Percentiles rank a stretch among this genome's conserved stretches.
Conservation (phyloP, 1,139 yeast species). For the Saccharomyces hybrid region DNA sequence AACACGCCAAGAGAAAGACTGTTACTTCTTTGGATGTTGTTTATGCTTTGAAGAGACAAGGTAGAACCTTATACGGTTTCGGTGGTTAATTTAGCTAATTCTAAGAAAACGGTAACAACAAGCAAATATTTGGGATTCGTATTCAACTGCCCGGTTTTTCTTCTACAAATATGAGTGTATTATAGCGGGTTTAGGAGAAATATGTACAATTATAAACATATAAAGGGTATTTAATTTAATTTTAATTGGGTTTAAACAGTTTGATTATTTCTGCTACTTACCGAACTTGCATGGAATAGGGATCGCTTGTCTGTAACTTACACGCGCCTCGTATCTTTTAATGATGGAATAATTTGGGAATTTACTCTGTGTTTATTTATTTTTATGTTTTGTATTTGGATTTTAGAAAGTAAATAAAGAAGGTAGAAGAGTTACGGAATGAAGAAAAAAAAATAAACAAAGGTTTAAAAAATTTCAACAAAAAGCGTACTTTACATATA, state of each 20-base stretch:
- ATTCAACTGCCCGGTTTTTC: slow-evolving; percentile 17
- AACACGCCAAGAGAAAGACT: slow-evolving; percentile 99
- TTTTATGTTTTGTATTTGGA: not conserved
- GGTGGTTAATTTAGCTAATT: slow-evolving; percentile 59
- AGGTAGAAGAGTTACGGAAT: not conserved
- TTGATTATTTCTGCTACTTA: not conserved
- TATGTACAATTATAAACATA: not conserved
- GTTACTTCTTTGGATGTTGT: slow-evolving; percentile 96
- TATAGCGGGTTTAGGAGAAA: slow-evolving; percentile 1
- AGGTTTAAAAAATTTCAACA: not conserved
- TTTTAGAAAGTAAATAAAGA: no score
- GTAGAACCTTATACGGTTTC: slow-evolving; percentile 98
- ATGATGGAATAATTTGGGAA: no score
- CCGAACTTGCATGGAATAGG: not conserved
- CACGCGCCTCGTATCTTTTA: not conserved
- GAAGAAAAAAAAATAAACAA: not conserved
- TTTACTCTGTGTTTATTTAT: not conserved
- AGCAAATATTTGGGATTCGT: not conserved
- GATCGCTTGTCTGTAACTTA: not conserved
- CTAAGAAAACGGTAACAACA: not conserved
- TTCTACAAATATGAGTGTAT: slow-evolving; percentile 13
- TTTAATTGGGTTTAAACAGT: not conserved
- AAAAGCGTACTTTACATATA: not conserved
- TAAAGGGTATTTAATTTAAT: not conserved
- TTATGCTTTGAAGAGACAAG: slow-evolving; percentile 98